Conservation (phyloP, 1,284 basidiomycete species). For the Stereum hirsutum region DNA sequence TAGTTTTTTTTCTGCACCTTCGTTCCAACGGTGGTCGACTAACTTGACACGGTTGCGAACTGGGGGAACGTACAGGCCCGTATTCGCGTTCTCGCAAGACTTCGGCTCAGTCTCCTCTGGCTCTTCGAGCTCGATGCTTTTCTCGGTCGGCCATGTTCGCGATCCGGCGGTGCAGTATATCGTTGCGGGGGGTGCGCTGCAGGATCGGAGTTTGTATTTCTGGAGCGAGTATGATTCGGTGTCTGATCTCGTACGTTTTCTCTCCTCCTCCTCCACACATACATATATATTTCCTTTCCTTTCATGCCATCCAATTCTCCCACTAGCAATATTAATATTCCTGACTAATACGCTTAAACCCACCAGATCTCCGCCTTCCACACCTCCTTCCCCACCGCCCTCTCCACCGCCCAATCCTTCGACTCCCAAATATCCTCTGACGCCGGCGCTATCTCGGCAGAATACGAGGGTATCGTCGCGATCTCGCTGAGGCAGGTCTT, state of each 20-base stretch:
- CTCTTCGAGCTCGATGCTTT: constrained; percentile 33
- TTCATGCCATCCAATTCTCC: background rate
- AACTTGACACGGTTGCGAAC: too few relatives aligned
- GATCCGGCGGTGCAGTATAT: constrained; percentile 54
- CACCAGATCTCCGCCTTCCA: too few relatives aligned
- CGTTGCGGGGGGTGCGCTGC: constrained; percentile 31
- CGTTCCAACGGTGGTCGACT: too few relatives aligned
- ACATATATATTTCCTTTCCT: background rate
- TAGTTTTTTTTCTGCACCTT: too few relatives aligned
- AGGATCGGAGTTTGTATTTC: constrained; percentile 39
- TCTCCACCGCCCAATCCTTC: constrained; percentile 28
- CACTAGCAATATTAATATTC: too few relatives aligned
- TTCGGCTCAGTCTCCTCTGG: constrained; percentile 34
- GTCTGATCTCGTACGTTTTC: constrained; percentile 27
- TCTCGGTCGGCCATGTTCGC: constrained; percentile 48
- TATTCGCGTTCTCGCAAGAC: constrained; percentile 53
- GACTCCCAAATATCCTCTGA: constrained; percentile 31
- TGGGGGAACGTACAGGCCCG: too few relatives aligned
- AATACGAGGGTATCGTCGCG: constrained; percentile 48
- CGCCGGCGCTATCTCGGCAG: constrained; percentile 40
- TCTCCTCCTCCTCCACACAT: too few relatives aligned
- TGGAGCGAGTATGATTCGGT: constrained; percentile 36
- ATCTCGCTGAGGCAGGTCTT: constrained; percentile 55
- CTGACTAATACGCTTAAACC: too few relatives aligned
- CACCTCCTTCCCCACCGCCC: constrained; percentile 39